phyloP scores from a whole-genome alignment of 1,139 yeast genomes.

The Sugiyamaella neomexicana region DNA sequence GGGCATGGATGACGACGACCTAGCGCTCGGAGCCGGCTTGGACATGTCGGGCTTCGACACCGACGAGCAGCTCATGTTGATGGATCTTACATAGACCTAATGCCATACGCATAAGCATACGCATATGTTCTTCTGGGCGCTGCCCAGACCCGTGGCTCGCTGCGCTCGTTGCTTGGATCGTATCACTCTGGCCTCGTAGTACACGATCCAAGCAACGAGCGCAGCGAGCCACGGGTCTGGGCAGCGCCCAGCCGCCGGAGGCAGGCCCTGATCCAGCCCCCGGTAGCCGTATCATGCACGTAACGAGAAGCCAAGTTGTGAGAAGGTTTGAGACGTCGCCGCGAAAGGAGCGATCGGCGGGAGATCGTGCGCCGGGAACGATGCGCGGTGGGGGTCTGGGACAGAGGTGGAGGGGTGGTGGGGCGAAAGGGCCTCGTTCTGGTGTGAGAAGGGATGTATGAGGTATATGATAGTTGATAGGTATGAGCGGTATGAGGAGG shows the following conservation, averaged over 20 bases:
- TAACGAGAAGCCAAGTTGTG: neutral
- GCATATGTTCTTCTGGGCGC: neutral
- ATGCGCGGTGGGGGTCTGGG: neutral
- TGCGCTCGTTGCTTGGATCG: neutral
- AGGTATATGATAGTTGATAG: no score
- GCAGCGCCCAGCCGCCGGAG: conserved; percentile 2
- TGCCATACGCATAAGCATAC: neutral
- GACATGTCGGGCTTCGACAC: conserved; percentile 19
- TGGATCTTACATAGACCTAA: conserved; percentile 17
- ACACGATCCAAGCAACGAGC: neutral
- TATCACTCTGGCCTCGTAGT: neutral
- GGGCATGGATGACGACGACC: conserved; percentile 15
- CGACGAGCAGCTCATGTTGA: conserved; percentile 21
- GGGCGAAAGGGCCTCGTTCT: no score
- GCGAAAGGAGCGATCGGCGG: neutral
- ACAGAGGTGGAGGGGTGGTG: neutral
- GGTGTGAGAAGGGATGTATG: no score
- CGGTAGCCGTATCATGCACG: neutral
- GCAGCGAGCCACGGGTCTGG: conserved; percentile 1
- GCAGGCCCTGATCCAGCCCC: neutral
- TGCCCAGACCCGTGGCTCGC: conserved; percentile 7
- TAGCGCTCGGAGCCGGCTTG: conserved; percentile 11
- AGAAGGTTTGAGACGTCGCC: neutral
- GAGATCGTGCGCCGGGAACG: neutral
- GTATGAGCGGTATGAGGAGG: no score